Evolutionary conservation across 106 monocot species (phyloP).

Genomic region (Iris macrosiphon): DNA sequence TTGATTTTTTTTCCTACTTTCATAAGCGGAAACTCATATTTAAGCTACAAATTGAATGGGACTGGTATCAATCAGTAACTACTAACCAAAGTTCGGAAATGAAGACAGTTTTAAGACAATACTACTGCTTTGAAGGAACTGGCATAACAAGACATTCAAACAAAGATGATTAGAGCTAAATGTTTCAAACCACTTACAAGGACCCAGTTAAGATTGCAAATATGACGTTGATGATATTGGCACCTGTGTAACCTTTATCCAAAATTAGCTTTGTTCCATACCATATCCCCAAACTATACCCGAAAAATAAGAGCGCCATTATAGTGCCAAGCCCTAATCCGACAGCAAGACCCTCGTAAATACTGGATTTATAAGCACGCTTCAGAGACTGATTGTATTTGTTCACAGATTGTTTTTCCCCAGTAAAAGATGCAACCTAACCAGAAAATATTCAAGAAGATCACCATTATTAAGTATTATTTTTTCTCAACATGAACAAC

Average conservation of each 20-base stretch:
- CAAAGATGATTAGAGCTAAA: too few relatives aligned
- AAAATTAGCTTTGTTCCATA: slow-evolving; percentile 50
- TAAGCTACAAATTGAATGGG: neutral
- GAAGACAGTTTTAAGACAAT: too few relatives aligned
- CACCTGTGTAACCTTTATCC: slow-evolving; percentile 52
- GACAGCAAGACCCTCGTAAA: slow-evolving; percentile 37
- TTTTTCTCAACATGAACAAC: too few relatives aligned
- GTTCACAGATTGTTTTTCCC: slow-evolving; percentile 36
- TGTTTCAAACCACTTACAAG: slow-evolving; percentile 47
- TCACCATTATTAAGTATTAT: too few relatives aligned
- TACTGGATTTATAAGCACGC: slow-evolving; percentile 30
- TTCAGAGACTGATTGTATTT: slow-evolving; percentile 33
- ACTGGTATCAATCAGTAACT: neutral
- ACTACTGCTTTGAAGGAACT: too few relatives aligned
- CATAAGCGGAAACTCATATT: too few relatives aligned
- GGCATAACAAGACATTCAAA: too few relatives aligned
- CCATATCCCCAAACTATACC: slow-evolving; percentile 48
- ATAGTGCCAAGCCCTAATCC: slow-evolving; percentile 46
- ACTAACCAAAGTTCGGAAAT: neutral
- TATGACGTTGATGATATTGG: slow-evolving; percentile 37
- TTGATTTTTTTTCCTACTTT: too few relatives aligned
- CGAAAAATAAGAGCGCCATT: slow-evolving; percentile 28
- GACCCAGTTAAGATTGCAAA: slow-evolving; percentile 47
- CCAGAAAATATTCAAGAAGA: too few relatives aligned
- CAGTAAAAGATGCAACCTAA: slow-evolving; percentile 65